Evolutionary conservation across 2,329 filamentous ascomycete species (phyloP), one percentile per base, ranked within the genome.

Genomic region (Fusarium tuaranense): DNA sequence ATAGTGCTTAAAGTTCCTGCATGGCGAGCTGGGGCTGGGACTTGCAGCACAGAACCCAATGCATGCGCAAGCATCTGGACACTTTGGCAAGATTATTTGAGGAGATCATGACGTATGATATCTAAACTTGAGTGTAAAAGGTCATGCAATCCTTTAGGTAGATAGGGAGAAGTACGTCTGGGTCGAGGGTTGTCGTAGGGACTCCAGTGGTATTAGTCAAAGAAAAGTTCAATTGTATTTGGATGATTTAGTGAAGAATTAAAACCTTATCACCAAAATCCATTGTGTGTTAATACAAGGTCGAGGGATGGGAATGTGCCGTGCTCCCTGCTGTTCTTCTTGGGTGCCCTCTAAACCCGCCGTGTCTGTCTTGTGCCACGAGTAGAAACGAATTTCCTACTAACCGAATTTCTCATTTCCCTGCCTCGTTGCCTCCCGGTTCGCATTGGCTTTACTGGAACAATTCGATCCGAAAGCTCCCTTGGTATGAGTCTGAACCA

Each of bases 401-500:
- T 39, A 2, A 71, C 16, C 0, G 27, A 63, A 7, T 9, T 18
- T 1, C 22, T 48, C 55, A 53, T 70, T 32, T 46, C 63, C 13
- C 27, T 70, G 0, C 69, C 67, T 9, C 27, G 57, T 5, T 46
- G 46, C 0, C 46, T 39, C 5, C 59, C 65, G 2, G 27, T 6
- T 2, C 27, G 39, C 4, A 41, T 32, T 3, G 14, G 10, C 4
- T n/a, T 71, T 0, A 70, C 69, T 1, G 62, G 18, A 0, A 70
- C 16, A 1, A 65, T 4, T 2, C 16, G 5, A 10, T 36, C 18
- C 6, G 53, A 27, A 3, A 55, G n/a, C 3, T 67, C 57, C 5
- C 18, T 58, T 0, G 62, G 62, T 12, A 70, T 58, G 4, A 62
- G 41, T 7, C 30, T 59, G 7, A 46, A 6, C 62, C 67, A 71